phyloP scores from a whole-genome alignment of 495 filamentous ascomycete species.

The Penicillium nucicola region DNA sequence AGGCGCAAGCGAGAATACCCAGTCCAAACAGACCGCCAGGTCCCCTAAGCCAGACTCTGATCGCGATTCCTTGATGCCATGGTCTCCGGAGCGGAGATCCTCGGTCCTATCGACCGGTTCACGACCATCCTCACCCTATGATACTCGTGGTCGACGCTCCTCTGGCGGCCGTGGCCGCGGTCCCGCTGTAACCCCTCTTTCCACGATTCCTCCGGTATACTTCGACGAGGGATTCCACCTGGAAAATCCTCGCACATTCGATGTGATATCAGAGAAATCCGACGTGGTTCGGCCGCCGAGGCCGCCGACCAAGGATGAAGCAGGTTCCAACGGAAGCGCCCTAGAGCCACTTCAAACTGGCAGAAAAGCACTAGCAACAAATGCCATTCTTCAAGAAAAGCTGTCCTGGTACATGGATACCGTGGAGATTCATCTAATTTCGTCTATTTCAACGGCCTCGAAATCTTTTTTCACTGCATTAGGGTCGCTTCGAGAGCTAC shows the following conservation, averaged over 20 bases:
- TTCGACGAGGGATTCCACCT: conserved; percentile 94
- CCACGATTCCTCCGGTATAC: conserved; percentile 89
- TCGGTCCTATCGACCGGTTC: conserved; percentile 37
- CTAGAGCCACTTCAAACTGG: conserved; percentile 50
- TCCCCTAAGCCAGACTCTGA: conserved; percentile 34
- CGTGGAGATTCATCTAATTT: conserved; percentile 94
- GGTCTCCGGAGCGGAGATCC: conserved; percentile 36
- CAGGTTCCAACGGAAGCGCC: conserved; percentile 58
- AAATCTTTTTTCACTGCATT: conserved; percentile 96
- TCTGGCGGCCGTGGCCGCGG: conserved; percentile 35
- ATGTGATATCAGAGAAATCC: conserved; percentile 92
- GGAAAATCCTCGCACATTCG: conserved; percentile 94
- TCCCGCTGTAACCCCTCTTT: conserved; percentile 76
- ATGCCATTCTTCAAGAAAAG: conserved; percentile 98
- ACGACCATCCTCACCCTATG: conserved; percentile 40
- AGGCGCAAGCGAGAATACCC: conserved; percentile 51
- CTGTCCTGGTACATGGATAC: conserved; percentile 99
- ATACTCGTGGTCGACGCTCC: conserved; percentile 33
- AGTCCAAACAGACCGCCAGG: conserved; percentile 27
- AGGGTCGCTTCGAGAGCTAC: conserved; percentile 84
- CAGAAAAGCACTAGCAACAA: conserved; percentile 88
- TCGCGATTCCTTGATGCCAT: conserved; percentile 32
- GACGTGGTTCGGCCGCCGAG: conserved; percentile 77
- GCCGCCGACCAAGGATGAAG: conserved; percentile 50
- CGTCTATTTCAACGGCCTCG: conserved; percentile 90